These are phyloP conservation scores for Phytophthora litchii DNA, from an alignment of 352 stramenopile genomes.

Conservation along the genomic window DNA sequence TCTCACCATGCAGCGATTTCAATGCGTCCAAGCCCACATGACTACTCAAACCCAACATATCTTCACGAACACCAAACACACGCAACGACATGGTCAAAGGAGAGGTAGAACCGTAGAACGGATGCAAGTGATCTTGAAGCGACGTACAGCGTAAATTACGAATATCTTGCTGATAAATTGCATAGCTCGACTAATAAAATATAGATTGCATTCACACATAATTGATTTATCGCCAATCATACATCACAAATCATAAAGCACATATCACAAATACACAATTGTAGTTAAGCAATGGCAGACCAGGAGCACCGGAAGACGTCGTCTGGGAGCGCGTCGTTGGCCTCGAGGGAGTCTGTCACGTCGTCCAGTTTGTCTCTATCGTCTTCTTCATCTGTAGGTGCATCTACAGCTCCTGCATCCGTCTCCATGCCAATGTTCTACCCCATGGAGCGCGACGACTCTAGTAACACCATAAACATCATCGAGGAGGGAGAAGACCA, in stretches of 20 bases:
- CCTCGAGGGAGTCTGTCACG: too few species aligned
- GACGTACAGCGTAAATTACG: slow-evolving; percentile 1
- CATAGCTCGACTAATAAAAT: too few species aligned
- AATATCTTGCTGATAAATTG: too few species aligned
- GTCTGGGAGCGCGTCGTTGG: too few species aligned
- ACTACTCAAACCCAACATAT: slow-evolving; percentile 41
- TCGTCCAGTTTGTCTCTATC: background rate
- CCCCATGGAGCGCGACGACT: slow-evolving; percentile 34
- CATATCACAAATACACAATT: too few species aligned
- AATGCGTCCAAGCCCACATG: slow-evolving; percentile 10
- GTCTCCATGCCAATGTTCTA: slow-evolving; percentile 23
- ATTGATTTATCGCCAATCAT: too few species aligned
- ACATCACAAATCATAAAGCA: too few species aligned
- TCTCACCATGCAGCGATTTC: background rate
- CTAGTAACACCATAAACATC: slow-evolving; percentile 31
- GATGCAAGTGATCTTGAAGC: slow-evolving; percentile 26
- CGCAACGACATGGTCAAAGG: slow-evolving; percentile 18
- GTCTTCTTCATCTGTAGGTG: slow-evolving; percentile 4
- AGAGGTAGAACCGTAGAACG: too few species aligned
- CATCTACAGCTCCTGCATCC: background rate
- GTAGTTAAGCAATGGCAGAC: background rate
- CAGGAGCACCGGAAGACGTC: slow-evolving; percentile 4
- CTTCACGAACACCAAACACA: slow-evolving; percentile 34
- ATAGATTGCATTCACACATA: too few species aligned
- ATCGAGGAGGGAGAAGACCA: slow-evolving; percentile 58